Conservation (phyloP, 2,329 filamentous ascomycete species). For the Nakataea oryzae region DNA sequence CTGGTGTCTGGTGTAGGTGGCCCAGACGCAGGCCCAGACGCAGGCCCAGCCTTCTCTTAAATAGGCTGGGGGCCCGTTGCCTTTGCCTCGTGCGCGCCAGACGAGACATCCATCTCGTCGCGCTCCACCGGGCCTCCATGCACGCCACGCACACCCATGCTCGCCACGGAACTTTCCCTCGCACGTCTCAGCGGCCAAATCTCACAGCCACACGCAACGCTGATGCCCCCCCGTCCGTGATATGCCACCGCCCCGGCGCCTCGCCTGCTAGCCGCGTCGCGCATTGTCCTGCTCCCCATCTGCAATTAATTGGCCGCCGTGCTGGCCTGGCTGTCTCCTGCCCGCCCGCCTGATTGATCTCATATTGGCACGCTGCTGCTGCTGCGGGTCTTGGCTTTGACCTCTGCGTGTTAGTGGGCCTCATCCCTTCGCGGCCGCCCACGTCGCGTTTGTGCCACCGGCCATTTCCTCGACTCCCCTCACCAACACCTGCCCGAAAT, state of each 20-base stretch:
- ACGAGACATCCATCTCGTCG: not conserved
- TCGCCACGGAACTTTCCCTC: no score
- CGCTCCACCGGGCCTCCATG: not conserved
- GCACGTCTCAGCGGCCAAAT: no score
- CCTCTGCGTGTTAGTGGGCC: not conserved
- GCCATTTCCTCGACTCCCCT: not conserved
- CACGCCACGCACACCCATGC: not conserved
- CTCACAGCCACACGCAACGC: no score
- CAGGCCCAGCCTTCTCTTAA: not conserved
- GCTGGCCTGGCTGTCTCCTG: no score
- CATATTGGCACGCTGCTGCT: no score
- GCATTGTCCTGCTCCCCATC: no score
- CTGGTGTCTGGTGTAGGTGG: not conserved
- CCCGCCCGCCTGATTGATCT: no score
- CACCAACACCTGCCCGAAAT: not conserved
- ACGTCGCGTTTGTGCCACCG: conserved; percentile 2
- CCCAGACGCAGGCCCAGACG: not conserved
- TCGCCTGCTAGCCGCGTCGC: no score
- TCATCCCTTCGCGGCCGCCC: not conserved
- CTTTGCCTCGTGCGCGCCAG: not conserved
- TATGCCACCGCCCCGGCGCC: no score
- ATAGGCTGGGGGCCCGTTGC: not conserved
- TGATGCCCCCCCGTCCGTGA: no score
- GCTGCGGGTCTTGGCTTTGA: no score
- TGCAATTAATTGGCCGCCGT: no score